Conservation (phyloP, 129 eudicot genomes). For the Flaveria trinervia region DNA sequence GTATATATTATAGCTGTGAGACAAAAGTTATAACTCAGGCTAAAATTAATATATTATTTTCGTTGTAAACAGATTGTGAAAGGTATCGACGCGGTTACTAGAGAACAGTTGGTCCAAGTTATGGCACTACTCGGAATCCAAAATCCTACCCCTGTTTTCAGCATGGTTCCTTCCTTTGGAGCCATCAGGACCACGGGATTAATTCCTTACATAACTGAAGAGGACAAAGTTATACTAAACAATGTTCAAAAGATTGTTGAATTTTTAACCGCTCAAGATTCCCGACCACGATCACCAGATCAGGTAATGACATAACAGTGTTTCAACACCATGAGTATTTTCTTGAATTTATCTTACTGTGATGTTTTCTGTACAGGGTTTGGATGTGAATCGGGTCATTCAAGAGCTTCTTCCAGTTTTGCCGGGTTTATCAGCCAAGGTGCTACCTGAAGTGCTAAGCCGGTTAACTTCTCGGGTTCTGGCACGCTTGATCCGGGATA, state of each 20-base stretch:
- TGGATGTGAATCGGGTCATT: conserved; percentile 57
- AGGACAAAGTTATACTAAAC: conserved; percentile 84
- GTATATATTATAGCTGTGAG: neutral
- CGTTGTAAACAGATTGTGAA: conserved; percentile 73
- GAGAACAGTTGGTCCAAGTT: conserved; percentile 89
- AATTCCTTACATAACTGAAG: conserved; percentile 80
- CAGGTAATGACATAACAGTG: conserved; percentile 51
- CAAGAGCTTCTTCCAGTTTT: conserved; percentile 81
- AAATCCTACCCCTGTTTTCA: conserved; percentile 66
- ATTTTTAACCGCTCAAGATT: conserved; percentile 75
- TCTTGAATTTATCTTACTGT: neutral
- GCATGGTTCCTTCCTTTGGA: conserved; percentile 85
- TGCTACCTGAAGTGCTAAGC: conserved; percentile 80
- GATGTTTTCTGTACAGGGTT: conserved; percentile 44
- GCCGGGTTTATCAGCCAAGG: conserved; percentile 77
- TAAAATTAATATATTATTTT: neutral
- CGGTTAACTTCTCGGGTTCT: conserved; percentile 74
- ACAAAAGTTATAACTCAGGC: neutral
- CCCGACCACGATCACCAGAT: conserved; percentile 53
- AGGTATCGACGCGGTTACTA: conserved; percentile 91
- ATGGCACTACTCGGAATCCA: conserved; percentile 68
- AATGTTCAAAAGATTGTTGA: conserved; percentile 75
- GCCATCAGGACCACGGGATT: conserved; percentile 68
- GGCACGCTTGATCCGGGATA: conserved; percentile 79
- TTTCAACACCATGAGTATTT: neutral